A percentile compares a stretch with the other conserved stretches of the same genome.
phyloP scores from a whole-genome alignment of 805 yeast species.

The Millerago galiae region DNA sequence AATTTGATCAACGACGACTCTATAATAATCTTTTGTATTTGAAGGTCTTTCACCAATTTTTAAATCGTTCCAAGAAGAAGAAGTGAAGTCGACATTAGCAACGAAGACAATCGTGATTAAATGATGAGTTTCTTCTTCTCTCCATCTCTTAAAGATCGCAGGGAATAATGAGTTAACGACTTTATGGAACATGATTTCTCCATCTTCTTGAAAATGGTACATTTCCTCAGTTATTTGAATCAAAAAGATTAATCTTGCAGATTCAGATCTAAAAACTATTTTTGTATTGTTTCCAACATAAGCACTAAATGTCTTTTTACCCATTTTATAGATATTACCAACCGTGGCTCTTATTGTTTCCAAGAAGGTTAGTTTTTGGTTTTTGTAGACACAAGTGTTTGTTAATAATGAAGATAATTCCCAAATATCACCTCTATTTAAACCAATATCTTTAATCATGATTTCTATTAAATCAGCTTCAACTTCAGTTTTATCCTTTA shows the following conservation, averaged over 20 bases:
- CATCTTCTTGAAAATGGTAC: slow-evolving; percentile 98
- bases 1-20: slow-evolving; percentile 94
- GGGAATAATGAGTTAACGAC: slow-evolving; percentile 91
- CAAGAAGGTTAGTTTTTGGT: slow-evolving; percentile 59
- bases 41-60: slow-evolving; percentile 67
- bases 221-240: slow-evolving; percentile 90
- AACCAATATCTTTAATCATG: slow-evolving; percentile 68
- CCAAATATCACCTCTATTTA: slow-evolving; percentile 95
- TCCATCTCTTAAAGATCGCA: slow-evolving; percentile 81
- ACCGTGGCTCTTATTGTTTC: slow-evolving; percentile 59
- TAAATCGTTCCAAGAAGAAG: slow-evolving; percentile 47
- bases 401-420: slow-evolving; percentile 55
- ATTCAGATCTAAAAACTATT: slow-evolving; percentile 83
- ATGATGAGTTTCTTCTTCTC: slow-evolving; percentile 82
- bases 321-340: slow-evolving; percentile 55
- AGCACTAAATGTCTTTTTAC: slow-evolving; percentile 66
- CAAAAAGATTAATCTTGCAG: slow-evolving; percentile 75
- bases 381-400: slow-evolving; percentile 57
- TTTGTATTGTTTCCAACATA: slow-evolving; percentile 70
- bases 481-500: slow-evolving; percentile 38
- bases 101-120: slow-evolving; percentile 88
- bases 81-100: slow-evolving; percentile 53
- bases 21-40: slow-evolving; percentile 69
- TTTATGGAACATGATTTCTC: slow-evolving; percentile 89
- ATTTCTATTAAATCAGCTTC: slow-evolving; percentile 81